Conservation (phyloP, 192 early-diverging fungal species). For the Podila horticola region DNA sequence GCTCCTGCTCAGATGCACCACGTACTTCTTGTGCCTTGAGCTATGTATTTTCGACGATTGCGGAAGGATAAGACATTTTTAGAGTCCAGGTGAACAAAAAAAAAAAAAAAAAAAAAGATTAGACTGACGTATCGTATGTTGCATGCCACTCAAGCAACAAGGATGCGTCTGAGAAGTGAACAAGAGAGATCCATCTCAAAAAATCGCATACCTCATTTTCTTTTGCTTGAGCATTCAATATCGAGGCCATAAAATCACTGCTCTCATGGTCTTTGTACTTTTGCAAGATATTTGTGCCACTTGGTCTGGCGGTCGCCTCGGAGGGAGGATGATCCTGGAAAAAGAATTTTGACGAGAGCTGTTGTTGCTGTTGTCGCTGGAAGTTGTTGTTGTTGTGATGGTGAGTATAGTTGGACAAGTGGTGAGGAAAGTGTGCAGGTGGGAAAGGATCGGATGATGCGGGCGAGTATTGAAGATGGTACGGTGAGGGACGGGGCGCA, state of each 20-base stretch:
- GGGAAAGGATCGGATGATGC: no score
- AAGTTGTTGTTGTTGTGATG: not conserved
- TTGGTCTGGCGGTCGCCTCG: not conserved
- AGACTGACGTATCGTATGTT: no score
- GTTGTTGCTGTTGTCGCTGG: not conserved
- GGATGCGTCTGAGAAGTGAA: not conserved
- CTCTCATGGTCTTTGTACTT: not conserved
- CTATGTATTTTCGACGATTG: not conserved
- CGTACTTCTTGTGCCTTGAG: not conserved
- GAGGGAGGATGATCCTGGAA: slow-evolving; percentile 1
- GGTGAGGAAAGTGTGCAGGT: no score
- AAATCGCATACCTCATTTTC: not conserved
- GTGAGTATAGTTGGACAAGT: not conserved
- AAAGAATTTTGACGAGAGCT: not conserved
- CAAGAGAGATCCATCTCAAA: not conserved
- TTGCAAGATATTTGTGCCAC: not conserved
- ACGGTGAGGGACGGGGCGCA: no score
- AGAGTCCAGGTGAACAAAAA: no score
- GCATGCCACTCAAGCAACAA: no score
- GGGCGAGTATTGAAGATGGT: no score
- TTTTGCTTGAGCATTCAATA: slow-evolving; percentile 6
- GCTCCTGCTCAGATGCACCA: not conserved
- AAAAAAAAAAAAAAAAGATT: no score
- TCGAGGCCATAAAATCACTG: slow-evolving; percentile 1
- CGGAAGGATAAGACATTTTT: not conserved